Evolutionary conservation across 768 basidiomycete genomes (phyloP).

Genomic region (Amanita muscaria): DNA sequence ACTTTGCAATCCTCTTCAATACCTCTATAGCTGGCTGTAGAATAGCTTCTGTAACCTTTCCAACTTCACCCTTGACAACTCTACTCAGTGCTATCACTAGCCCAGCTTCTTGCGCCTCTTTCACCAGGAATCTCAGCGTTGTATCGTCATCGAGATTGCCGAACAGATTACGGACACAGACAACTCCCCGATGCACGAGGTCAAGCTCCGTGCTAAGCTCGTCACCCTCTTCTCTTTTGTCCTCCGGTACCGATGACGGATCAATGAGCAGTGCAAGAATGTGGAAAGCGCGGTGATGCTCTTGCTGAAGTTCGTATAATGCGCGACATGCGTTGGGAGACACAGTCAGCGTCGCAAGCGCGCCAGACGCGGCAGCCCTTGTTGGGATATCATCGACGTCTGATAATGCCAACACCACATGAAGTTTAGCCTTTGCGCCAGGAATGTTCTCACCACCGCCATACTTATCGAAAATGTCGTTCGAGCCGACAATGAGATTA

Average conservation of each 20-base stretch:
- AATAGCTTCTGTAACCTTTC: constrained; percentile 25
- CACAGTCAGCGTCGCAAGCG: constrained; percentile 71
- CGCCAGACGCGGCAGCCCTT: constrained; percentile 83
- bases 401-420: constrained; percentile 76
- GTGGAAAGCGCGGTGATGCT: constrained; percentile 53
- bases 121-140: constrained; percentile 33
- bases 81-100: constrained; percentile 44
- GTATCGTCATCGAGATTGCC: constrained; percentile 33
- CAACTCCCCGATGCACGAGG: constrained; percentile 68
- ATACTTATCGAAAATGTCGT: constrained; percentile 68
- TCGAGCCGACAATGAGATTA: constrained; percentile 78
- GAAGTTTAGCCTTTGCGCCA: constrained; percentile 55
- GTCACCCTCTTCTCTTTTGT: constrained; percentile 28
- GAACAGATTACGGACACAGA: constrained; percentile 63
- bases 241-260: constrained; percentile 32
- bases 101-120: constrained; percentile 45
- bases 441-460: constrained; percentile 34
- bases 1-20: constrained; percentile 28
- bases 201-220: constrained; percentile 40
- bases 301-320: constrained; percentile 56
- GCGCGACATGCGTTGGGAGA: constrained; percentile 50
- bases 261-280: constrained; percentile 64
- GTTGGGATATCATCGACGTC: constrained; percentile 83
- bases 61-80: constrained; percentile 35
- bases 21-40: constrained; percentile 43